Percentiles rank a stretch among this genome's conserved stretches.
These are phyloP conservation scores for Athelia psychrophila DNA, from an alignment of 1,284 basidiomycete species.

Conservation along the genomic window DNA sequence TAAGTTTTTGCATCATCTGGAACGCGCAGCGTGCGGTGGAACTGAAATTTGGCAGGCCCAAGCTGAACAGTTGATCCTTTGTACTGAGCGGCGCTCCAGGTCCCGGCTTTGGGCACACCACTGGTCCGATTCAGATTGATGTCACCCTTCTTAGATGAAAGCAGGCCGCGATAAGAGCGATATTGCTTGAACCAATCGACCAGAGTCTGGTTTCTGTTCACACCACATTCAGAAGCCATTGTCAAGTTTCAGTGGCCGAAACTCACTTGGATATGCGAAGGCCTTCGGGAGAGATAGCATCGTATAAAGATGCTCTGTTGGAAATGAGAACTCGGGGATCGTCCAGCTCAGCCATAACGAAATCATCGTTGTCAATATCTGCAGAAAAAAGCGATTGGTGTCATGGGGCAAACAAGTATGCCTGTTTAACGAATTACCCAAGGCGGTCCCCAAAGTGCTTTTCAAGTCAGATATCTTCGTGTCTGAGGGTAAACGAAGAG, in stretches of 20 bases:
- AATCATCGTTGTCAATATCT: background rate
- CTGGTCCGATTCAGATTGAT: too few species aligned
- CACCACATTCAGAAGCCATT: background rate
- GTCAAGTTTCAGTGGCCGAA: background rate
- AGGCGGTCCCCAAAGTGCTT: too few species aligned
- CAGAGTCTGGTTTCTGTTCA: background rate
- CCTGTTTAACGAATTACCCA: too few species aligned
- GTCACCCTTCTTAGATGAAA: background rate
- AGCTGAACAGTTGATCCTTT: background rate
- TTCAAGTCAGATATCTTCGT: too few species aligned
- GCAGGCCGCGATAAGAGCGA: background rate
- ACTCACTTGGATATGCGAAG: background rate
- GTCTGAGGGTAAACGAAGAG: too few species aligned
- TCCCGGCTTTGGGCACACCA: background rate
- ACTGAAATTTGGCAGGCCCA: background rate
- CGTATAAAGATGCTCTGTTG: background rate
- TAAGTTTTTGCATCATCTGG: background rate
- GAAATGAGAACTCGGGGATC: background rate
- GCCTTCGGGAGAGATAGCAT: background rate
- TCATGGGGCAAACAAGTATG: too few species aligned
- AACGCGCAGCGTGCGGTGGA: background rate
- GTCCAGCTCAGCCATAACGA: background rate
- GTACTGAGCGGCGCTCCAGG: background rate
- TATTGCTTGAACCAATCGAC: background rate
- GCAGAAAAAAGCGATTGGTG: too few species aligned